Conservation (phyloP, 768 basidiomycete species). For the Mycena belliarum region DNA sequence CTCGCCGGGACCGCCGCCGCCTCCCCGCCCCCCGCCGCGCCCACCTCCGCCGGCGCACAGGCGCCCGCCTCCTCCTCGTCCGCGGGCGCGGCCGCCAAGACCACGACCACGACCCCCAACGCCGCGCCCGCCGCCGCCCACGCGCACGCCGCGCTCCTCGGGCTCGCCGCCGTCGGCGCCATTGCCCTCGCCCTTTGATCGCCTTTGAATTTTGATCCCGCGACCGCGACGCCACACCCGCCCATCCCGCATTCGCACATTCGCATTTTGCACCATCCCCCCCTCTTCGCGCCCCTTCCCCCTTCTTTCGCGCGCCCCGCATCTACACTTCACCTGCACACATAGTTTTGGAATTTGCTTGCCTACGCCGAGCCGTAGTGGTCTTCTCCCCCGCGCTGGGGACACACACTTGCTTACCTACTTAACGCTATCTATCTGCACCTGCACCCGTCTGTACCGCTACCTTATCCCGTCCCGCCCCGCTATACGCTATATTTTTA, state of each 20-base stretch:
- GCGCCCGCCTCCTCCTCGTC: too few relatives aligned
- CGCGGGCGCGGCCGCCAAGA: too few relatives aligned
- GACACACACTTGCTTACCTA: not conserved
- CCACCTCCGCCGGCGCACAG: not conserved
- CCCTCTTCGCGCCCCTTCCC: not conserved
- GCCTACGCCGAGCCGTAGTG: not conserved
- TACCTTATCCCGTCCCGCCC: not conserved
- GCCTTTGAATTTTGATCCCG: too few relatives aligned
- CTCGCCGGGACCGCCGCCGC: not conserved
- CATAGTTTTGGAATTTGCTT: not conserved
- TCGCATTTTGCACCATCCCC: not conserved
- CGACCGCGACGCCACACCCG: too few relatives aligned
- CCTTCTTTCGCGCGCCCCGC: too few relatives aligned
- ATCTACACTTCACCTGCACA: not conserved
- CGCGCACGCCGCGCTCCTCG: slow-evolving; percentile 38
- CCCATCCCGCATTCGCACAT: not conserved
- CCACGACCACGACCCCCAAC: slow-evolving; percentile 16
- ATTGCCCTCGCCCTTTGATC: slow-evolving; percentile 47
- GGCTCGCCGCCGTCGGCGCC: slow-evolving; percentile 44
- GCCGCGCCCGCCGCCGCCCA: not conserved
- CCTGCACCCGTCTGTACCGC: not conserved
- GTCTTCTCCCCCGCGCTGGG: not conserved
- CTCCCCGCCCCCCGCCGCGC: too few relatives aligned
- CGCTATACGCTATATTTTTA: not conserved
- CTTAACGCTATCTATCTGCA: not conserved